Percentiles rank a stretch among this genome's conserved stretches.
phyloP scores from a whole-genome alignment of 495 filamentous ascomycete genomes.

The Lasiosphaeria hispida region DNA sequence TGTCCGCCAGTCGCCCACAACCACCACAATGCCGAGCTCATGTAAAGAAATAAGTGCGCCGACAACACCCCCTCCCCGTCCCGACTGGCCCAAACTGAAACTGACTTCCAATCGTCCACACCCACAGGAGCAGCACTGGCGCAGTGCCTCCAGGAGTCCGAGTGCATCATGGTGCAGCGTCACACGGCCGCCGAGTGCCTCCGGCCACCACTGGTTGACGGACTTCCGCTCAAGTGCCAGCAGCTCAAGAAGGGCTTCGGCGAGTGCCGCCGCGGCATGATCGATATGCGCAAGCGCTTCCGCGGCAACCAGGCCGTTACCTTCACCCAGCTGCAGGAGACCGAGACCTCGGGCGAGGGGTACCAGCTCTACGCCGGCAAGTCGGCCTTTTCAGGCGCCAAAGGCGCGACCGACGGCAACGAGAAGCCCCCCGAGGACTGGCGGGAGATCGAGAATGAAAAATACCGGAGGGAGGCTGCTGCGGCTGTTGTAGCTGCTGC shows the following conservation, averaged over 20 bases:
- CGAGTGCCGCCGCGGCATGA: conserved; percentile 92
- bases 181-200: conserved; percentile 86
- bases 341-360: conserved; percentile 49
- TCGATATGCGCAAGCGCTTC: conserved; percentile 99
- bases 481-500: conserved; percentile 13
- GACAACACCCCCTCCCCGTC: neutral
- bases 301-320: conserved; percentile 88
- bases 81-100: neutral
- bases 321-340: conserved; percentile 58
- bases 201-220: conserved; percentile 69
- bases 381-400: conserved; percentile 60
- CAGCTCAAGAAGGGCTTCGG: conserved; percentile 89
- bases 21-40: conserved; percentile 78
- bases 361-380: conserved; percentile 79
- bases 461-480: conserved; percentile 39
- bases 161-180: conserved; percentile 90
- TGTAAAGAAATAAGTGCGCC: conserved; percentile 87
- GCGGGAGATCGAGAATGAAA: conserved; percentile 56
- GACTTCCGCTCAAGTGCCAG: conserved; percentile 82
- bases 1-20: neutral
- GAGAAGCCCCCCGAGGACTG: conserved; percentile 51
- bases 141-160: conserved; percentile 88
- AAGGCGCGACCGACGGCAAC: conserved; percentile 49
- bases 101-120: conserved; percentile 2
- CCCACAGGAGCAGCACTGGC: conserved; percentile 80